Evolutionary conservation across 805 yeast species (phyloP), one percentile per base, ranked within the genome.

Genomic region (Naumovozyma baii): DNA sequence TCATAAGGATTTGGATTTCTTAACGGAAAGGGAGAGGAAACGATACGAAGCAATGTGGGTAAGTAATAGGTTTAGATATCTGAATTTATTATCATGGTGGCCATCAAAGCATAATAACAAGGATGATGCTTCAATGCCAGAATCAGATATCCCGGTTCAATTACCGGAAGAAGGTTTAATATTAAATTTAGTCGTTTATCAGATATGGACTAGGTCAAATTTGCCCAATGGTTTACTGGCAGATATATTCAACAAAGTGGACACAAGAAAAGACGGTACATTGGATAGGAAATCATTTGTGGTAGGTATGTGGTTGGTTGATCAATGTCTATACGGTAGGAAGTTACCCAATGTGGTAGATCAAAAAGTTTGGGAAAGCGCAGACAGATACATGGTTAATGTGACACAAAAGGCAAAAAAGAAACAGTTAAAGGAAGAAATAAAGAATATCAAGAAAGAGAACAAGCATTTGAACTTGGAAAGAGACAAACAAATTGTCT

Each of bases 231-330:
- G 78, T 22, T 70, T 75, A 0, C 57, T 82, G 28, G 67, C 64
- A 18, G 73, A 74, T 37, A 78, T 79, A 22, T 84, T 85, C 87
- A 73, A 76, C 38, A 68, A 79, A 51, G 88, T 87, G 3, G 84
- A 73, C 54, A 70, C 62, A 40, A 58, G 76, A 45, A 61, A 67
- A 33, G 90, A 82, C 56, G 94, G 94, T 0, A 74, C 83, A 1
- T 64, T 90, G 39, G 80, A 78, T 47, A 74, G 83, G 45, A 80
- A 77, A 20, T 88, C 87, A 48, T 90, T 90, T 52, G 63, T 88
- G 20, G 88, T 87, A 13, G 98, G 98, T 0, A 87, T 83, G 81
- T 90, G 97, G 97, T 62, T 87, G 4, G 88, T 90, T 3, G 98
- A 90, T 58, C 97, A 90, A 60, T 84, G 95, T 55, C 67, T 90